Evolutionary conservation across 1,284 basidiomycete genomes (phyloP), one percentile per base, ranked within the genome.

Genomic region (Apiotrichum laibachii): DNA sequence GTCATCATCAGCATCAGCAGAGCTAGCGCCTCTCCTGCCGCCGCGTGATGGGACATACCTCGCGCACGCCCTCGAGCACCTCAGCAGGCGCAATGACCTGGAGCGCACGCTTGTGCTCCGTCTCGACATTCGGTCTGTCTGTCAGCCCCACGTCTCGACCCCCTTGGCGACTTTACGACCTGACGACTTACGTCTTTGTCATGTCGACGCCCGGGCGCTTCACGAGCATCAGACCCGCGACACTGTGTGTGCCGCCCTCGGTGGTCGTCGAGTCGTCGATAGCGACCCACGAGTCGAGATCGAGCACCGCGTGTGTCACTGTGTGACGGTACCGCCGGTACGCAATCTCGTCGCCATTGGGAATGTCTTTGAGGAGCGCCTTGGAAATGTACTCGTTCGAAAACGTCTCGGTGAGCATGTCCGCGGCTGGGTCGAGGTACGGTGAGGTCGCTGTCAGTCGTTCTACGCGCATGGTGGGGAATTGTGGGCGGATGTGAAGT

Each of bases 161-260:
- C n/a, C n/a, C 7, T 8, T 1, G 3, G 15, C 0, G 13, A 46
- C n/a, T n/a, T n/a, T 34, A n/a, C 46, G 8, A 3, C 15, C 2
- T 18, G n/a, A 2, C n/a, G 6, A 18, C 49, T 50, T 12, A 50
- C 49, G 49, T 46, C 19, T 47, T 37, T 10, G 18, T n/a, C 9
- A 46, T 42, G 26, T 52, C 56, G 22, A 52, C 21, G 26, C 56
- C 56, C 4, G 56, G 45, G 4, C 13, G 22, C 13, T 45, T 52
- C 2, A 57, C 37, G 31, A 57, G 31, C 51, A 53, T 53, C 26
- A 45, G 33, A 0, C 43, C 51, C 18, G 18, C 18, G 12, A 19
- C 51, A 7, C 18, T 13, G 12, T 16, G 12, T 31, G 26, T 7
- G 7, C 7, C 26, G 33, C 8, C 43, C 33, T 21, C 43, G 40